Evolutionary conservation across 2,329 filamentous ascomycete genomes (phyloP).

Genomic region (Xylogone sp.): DNA sequence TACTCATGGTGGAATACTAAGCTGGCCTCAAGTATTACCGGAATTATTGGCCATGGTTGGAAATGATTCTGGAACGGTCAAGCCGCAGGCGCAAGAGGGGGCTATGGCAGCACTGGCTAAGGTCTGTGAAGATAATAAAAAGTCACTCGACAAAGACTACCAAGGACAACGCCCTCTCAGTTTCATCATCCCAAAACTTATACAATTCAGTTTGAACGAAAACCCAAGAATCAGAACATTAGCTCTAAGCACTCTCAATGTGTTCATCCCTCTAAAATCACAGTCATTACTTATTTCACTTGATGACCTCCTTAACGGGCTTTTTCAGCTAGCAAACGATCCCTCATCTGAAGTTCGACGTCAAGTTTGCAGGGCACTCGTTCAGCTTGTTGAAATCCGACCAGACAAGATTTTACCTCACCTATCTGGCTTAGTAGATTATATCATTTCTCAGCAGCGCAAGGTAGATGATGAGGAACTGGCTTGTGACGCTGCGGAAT

Average conservation of each 20-base stretch:
- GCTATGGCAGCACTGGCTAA: conserved; percentile 91
- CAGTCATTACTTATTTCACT: conserved; percentile 77
- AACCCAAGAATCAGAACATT: conserved; percentile 74
- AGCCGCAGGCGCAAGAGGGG: conserved; percentile 78
- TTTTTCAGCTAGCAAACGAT: conserved; percentile 80
- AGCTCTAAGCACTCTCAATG: conserved; percentile 81
- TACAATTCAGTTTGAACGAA: conserved; percentile 77
- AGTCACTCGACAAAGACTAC: conserved; percentile 80
- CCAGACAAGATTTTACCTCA: conserved; percentile 90
- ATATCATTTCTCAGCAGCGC: conserved; percentile 86
- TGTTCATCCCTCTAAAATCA: conserved; percentile 83
- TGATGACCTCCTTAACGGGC: conserved; percentile 74
- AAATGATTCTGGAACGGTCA: conserved; percentile 65
- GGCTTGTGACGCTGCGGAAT: conserved; percentile 91
- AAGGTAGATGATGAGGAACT: conserved; percentile 79
- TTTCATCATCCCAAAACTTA: conserved; percentile 84
- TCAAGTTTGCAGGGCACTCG: conserved; percentile 90
- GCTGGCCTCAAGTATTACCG: conserved; percentile 87
- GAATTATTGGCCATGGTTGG: conserved; percentile 76
- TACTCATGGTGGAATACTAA: conserved; percentile 75
- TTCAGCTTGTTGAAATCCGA: conserved; percentile 84
- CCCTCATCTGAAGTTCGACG: conserved; percentile 76
- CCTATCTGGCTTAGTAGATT: conserved; percentile 83
- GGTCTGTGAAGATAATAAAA: conserved; percentile 95
- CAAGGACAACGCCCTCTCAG: conserved; percentile 84